Evolutionary conservation across 192 early-diverging fungal species (phyloP).

Genomic region (Jimgerdemannia flammicorona): DNA sequence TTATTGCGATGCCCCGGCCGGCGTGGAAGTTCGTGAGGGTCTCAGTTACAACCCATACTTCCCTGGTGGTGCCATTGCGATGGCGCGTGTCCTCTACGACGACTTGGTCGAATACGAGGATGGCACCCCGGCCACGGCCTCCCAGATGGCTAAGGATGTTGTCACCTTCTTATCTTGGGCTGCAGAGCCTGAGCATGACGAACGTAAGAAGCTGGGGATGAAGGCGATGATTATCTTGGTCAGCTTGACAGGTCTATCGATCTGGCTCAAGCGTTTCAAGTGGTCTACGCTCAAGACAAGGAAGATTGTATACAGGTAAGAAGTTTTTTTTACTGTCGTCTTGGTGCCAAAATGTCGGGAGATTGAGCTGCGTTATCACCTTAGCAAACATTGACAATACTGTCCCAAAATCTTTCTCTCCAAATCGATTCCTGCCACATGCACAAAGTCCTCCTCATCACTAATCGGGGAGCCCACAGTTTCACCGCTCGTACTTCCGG

Average conservation of each 20-base stretch:
- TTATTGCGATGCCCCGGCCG: conserved; percentile 92
- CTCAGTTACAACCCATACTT: conserved; percentile 99
- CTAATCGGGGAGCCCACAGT: no score
- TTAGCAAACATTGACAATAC: no score
- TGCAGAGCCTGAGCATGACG: conserved; percentile 95
- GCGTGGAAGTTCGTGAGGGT: conserved; percentile 89
- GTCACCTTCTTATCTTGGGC: conserved; percentile 92
- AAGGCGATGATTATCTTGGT: conserved; percentile 78
- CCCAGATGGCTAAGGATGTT: conserved; percentile 98
- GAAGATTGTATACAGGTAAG: conserved; percentile 79
- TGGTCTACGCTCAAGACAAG: conserved; percentile 88
- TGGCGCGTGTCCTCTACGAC: conserved; percentile 93
- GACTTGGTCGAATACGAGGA: conserved; percentile 96
- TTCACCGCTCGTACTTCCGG: no score
- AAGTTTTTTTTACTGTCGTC: neutral
- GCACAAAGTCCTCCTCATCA: no score
- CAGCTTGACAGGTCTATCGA: conserved; percentile 66
- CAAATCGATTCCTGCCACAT: no score
- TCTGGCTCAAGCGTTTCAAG: conserved; percentile 94
- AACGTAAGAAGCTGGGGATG: conserved; percentile 94
- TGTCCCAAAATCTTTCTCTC: no score
- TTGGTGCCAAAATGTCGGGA: no score
- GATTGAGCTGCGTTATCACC: no score
- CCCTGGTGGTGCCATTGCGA: conserved; percentile 95
- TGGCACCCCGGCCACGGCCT: conserved; percentile 91